These are phyloP conservation scores for Ustilago lituana DNA, from an alignment of 1,284 basidiomycete genomes.

Conservation along the genomic window DNA sequence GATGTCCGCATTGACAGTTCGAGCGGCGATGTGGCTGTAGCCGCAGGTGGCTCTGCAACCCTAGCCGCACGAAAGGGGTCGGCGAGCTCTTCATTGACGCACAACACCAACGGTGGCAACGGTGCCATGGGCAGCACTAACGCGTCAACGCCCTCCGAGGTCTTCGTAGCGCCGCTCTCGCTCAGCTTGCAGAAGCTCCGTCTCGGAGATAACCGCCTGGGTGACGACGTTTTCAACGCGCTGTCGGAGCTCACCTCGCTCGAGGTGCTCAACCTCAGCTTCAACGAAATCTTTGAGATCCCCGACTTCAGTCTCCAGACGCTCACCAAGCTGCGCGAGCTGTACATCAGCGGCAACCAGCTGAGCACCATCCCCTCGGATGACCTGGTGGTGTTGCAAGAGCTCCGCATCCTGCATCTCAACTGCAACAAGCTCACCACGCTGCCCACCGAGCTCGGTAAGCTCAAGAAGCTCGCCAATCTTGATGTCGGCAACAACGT, in stretches of 20 bases:
- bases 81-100: conserved; percentile 47
- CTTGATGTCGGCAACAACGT: conserved; percentile 94
- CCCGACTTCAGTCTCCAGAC: conserved; percentile 77
- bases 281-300: conserved; percentile 93
- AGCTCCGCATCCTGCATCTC: conserved; percentile 74
- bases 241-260: conserved; percentile 74
- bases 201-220: conserved; percentile 87
- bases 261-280: conserved; percentile 86
- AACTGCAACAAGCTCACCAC: conserved; percentile 96
- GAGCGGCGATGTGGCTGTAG: conserved; percentile 2
- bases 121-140: conserved; percentile 8
- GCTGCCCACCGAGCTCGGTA: conserved; percentile 87
- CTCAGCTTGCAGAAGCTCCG: conserved; percentile 80
- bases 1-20: conserved; percentile 21
- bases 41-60: conserved; percentile 12
- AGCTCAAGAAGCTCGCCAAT: conserved; percentile 80
- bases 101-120: conserved; percentile 22
- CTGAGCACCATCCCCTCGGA: conserved; percentile 86
- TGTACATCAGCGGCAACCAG: conserved; percentile 94
- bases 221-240: conserved; percentile 82
- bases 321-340: conserved; percentile 77
- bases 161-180: conserved; percentile 74
- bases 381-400: conserved; percentile 57
- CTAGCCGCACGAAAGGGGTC: conserved; percentile 61
- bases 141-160: conserved; percentile 28